Percentiles rank a stretch among this genome's conserved stretches.
Conservation (phyloP, 2,329 filamentous ascomycete species). For the Ilyonectria destructans region DNA sequence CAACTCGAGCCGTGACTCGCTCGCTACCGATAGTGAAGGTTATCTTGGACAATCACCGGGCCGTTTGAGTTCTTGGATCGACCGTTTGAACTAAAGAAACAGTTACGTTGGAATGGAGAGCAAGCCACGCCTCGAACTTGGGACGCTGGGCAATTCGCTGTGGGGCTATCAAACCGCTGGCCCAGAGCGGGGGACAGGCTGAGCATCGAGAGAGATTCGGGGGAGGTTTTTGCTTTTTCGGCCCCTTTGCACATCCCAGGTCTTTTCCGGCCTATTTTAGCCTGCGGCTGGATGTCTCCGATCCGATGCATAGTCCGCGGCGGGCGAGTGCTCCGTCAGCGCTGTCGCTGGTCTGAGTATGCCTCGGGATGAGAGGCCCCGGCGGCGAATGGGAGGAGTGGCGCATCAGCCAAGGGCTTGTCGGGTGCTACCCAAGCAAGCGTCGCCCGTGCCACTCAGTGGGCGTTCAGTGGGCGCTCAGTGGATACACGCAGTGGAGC, state of each 20-base stretch:
- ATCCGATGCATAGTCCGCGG: too few relatives aligned
- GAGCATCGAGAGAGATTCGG: too few relatives aligned
- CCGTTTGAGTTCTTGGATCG: conserved; percentile 1
- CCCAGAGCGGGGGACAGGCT: too few relatives aligned
- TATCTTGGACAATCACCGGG: background rate
- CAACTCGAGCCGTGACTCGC: background rate
- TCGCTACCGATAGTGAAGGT: background rate
- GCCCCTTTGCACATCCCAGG: too few relatives aligned
- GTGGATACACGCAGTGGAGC: conserved; percentile 23
- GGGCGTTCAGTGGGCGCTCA: background rate
- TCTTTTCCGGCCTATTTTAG: too few relatives aligned
- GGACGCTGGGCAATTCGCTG: background rate
- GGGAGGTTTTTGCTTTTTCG: too few relatives aligned
- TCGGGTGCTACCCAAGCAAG: conserved; percentile 9
- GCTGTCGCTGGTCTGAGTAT: background rate
- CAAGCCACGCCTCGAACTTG: background rate
- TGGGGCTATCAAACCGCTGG: too few relatives aligned
- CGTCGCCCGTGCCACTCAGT: conserved; percentile 20
- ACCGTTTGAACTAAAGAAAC: conserved; percentile 2
- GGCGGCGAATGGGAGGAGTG: background rate
- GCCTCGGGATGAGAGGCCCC: background rate
- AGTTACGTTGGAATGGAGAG: background rate
- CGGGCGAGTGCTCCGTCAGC: background rate
- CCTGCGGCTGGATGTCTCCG: too few relatives aligned
- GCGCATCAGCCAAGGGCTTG: background rate